A percentile compares a stretch with the other conserved stretches of the same genome.
Conservation (phyloP, 768 basidiomycete species). For the Trichaptum fuscoviolaceum region DNA sequence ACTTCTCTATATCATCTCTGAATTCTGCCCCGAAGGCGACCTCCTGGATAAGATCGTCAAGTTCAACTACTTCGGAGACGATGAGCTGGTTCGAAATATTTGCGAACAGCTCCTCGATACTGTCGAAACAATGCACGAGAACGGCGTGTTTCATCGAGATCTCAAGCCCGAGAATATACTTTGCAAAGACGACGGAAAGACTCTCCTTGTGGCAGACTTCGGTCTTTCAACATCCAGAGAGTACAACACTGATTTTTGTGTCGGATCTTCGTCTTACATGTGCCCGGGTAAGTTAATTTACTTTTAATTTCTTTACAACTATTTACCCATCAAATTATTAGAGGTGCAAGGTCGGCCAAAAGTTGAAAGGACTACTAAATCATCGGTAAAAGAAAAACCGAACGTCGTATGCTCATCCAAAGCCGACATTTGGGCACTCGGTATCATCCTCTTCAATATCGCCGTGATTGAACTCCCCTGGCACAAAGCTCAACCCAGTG, state of each 20-base stretch:
- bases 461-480: conserved; percentile 44
- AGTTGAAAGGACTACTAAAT: conserved; percentile 9
- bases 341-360: conserved; percentile 2
- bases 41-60: conserved; percentile 41
- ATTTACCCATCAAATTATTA: background rate
- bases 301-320: background rate
- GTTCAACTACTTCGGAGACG: conserved; percentile 30
- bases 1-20: conserved; percentile 25
- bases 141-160: conserved; percentile 51
- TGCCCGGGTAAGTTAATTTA: conserved; percentile 24
- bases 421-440: conserved; percentile 25
- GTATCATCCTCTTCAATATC: conserved; percentile 45
- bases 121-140: conserved; percentile 42
- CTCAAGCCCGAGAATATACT: conserved; percentile 54
- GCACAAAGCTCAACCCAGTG: conserved; percentile 32
- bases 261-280: conserved; percentile 27
- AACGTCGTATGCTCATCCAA: too few relatives aligned
- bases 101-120: conserved; percentile 52
- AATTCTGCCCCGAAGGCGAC: conserved; percentile 34
- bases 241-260: conserved; percentile 20
- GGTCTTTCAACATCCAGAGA: conserved; percentile 30
- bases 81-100: conserved; percentile 41
- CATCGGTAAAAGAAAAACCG: too few relatives aligned
- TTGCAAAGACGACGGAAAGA: conserved; percentile 41
- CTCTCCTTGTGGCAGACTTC: conserved; percentile 71